A percentile compares a stretch with the other conserved stretches of the same genome.
These are phyloP conservation scores for Coprinopsis marcescibilis DNA, from an alignment of 768 basidiomycete genomes.

Conservation along the genomic window DNA sequence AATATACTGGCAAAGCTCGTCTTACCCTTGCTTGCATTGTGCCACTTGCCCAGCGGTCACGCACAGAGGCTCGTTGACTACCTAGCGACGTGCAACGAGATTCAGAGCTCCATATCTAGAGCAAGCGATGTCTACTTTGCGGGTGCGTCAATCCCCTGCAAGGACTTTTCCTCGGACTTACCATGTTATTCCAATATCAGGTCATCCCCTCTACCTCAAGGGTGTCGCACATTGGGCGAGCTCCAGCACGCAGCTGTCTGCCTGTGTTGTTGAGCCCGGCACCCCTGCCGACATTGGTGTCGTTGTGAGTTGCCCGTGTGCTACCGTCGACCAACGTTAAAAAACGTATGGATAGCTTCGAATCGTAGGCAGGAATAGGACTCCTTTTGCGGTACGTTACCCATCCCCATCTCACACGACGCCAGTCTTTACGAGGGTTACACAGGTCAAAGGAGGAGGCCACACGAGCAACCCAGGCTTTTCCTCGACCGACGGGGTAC, in stretches of 20 bases:
- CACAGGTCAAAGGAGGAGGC: conserved; percentile 59
- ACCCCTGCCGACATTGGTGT: conserved; percentile 40
- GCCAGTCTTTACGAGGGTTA: conserved; percentile 10
- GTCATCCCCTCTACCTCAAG: conserved; percentile 26
- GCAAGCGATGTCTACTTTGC: conserved; percentile 41
- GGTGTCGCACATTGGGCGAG: conserved; percentile 48
- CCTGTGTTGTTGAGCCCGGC: conserved; percentile 53
- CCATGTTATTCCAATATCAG: conserved; percentile 6
- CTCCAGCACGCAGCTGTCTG: conserved; percentile 37
- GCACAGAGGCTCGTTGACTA: not conserved
- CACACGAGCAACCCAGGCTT: conserved; percentile 51
- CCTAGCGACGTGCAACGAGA: not conserved
- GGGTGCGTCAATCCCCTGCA: conserved; percentile 18
- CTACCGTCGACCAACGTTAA: not conserved
- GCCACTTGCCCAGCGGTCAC: not conserved
- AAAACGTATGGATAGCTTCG: conserved; percentile 28
- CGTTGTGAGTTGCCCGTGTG: conserved; percentile 32
- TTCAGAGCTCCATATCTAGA: conserved; percentile 5
- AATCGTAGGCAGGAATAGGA: conserved; percentile 35
- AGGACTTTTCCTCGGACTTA: not conserved
- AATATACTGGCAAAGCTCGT: no score
- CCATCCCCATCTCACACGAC: conserved; percentile 9
- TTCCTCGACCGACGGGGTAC: conserved; percentile 55
- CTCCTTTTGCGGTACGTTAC: conserved; percentile 46
- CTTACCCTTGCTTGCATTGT: no score